Evolutionary conservation across 768 basidiomycete genomes (phyloP).

Genomic region (Leucogyrophana mollusca): DNA sequence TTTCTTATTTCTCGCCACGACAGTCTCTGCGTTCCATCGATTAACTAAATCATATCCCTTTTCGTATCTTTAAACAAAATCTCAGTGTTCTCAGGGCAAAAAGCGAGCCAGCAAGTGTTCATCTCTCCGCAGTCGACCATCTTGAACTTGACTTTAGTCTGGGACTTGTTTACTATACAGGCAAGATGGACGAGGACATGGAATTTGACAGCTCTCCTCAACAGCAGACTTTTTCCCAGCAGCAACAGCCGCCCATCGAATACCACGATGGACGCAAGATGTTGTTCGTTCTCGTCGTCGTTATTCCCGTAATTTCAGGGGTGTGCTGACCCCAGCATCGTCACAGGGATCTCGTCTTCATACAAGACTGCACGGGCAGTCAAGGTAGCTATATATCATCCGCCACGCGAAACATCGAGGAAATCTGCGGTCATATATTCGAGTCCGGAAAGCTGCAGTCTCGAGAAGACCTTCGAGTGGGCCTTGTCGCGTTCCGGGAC

Average conservation of each 20-base stretch:
- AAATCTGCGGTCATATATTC: slow-evolving; percentile 92
- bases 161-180: not conserved
- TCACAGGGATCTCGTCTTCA: slow-evolving; percentile 85
- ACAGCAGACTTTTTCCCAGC: slow-evolving; percentile 30
- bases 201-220: slow-evolving; percentile 50
- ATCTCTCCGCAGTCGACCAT: too few species aligned
- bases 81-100: too few species aligned
- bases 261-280: slow-evolving; percentile 57
- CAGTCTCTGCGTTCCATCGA: slow-evolving; percentile 12
- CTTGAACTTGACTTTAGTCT: too few species aligned
- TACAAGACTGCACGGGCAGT: slow-evolving; percentile 93
- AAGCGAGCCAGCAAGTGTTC: too few species aligned
- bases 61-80: too few species aligned
- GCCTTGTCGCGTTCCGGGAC: slow-evolving; percentile 93
- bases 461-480: slow-evolving; percentile 86
- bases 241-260: slow-evolving; percentile 34
- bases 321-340: slow-evolving; percentile 16
- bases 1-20: slow-evolving; percentile 5
- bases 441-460: slow-evolving; percentile 89
- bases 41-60: not conserved
- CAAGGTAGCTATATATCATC: slow-evolving; percentile 90
- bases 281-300: slow-evolving; percentile 52
- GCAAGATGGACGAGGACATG: slow-evolving; percentile 81
- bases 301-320: slow-evolving; percentile 7
- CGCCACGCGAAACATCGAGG: slow-evolving; percentile 94